Conservation (phyloP, 352 stramenopile genomes). For the Phytophthora fragariaefolia region DNA sequence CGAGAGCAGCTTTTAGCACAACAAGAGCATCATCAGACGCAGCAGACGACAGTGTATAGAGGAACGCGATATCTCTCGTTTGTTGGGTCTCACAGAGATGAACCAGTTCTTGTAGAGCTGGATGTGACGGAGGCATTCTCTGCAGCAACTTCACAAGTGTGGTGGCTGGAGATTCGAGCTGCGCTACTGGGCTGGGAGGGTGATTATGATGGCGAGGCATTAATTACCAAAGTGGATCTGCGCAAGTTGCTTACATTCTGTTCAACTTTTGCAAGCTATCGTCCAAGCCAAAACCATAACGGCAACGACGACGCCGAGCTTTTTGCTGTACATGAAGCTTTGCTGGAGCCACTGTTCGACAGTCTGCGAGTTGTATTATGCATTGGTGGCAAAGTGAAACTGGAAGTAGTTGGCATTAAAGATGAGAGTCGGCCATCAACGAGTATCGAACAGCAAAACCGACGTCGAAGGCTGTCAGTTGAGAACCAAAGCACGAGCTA, state of each 20-base stretch:
- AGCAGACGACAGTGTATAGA: constrained; percentile 54
- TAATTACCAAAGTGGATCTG: constrained; percentile 42
- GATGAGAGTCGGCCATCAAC: constrained; percentile 12
- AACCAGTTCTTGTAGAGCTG: constrained; percentile 41
- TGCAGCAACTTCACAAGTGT: constrained; percentile 54
- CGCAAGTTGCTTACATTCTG: constrained; percentile 47
- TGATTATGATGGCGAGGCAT: constrained; percentile 10
- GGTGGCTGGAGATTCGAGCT: constrained; percentile 69
- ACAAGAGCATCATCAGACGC: constrained; percentile 29
- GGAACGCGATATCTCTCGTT: constrained; percentile 48
- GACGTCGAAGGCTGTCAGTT: constrained; percentile 9
- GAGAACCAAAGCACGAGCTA: constrained; percentile 7
- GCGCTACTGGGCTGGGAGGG: constrained; percentile 27
- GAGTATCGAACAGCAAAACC: constrained; percentile 1
- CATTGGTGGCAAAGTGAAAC: constrained; percentile 1
- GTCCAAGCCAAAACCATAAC: constrained; percentile 50
- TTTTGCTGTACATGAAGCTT: constrained; percentile 60
- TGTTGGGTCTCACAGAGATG: not conserved
- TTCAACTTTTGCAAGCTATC: constrained; percentile 54
- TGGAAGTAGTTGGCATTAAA: constrained; percentile 22
- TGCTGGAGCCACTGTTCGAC: constrained; percentile 55
- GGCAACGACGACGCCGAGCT: constrained; percentile 35
- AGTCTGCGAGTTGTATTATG: constrained; percentile 19
- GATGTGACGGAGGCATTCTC: constrained; percentile 63
- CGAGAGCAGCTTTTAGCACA: constrained; percentile 19